Base-by-base conservation (phyloP, 345 rosid species). In the Dovyalis caffra region DNA sequence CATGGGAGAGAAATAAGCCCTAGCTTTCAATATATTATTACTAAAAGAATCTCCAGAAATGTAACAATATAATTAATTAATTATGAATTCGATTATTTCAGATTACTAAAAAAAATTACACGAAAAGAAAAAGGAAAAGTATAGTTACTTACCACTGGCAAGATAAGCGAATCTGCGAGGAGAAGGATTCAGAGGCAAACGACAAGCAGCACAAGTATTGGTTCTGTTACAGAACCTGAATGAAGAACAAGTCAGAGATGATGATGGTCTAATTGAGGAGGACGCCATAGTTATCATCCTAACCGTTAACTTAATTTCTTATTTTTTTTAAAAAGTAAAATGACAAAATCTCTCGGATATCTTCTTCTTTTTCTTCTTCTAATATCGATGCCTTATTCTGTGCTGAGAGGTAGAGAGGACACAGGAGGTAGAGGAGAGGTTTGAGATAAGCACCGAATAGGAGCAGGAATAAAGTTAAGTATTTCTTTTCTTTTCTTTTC, bases 251-350 rank as follows among this genome's bases (percentile, higher is more conserved):
- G 60, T 40, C 47, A 40, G 47, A 16, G 12, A 23, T 9, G 91
- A 69, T 20, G 97, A 89, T 53, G 98, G 93, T 74, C 90, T 84
- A 77, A 92, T 78, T 29, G 99, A 84, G 73, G 98, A 86, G 73
- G 98, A 90, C 0, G 97, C 92, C 94, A 91, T 88, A 37, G 97
- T 89, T 15, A 86, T 74, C 68, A 90, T 82, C 90, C 94, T 85
- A 80, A 86, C 91, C 90, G 82, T 90, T 34, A 32, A 31, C 8
- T 53, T 53, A 53, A 53, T 53, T 53, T 53, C 28, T 53, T n/a
- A 53, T 8, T 53, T 53, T 53, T 49, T n/a, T n/a, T n/a, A n/a
- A n/a, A n/a, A n/a, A n/a, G n/a, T n/a, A n/a, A n/a, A 49, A 49
- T 49, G 5, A 49, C 56, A 20, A 49, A 18, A 49, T 20, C 0